Evolutionary conservation across 345 rosid species (phyloP).

Genomic region (Citrus medica): DNA sequence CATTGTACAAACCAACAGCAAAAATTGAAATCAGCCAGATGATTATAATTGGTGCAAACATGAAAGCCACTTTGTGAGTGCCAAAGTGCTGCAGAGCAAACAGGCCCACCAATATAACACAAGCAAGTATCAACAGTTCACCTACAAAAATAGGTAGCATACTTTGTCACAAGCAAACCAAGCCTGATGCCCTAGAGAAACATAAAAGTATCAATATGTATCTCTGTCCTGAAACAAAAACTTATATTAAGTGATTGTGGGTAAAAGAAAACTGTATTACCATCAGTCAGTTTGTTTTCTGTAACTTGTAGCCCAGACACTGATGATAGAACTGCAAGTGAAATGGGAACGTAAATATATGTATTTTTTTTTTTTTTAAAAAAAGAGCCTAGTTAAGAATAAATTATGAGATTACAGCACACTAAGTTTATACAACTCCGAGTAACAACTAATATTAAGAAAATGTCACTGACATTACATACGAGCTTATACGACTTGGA

Average conservation of each 20-base stretch:
- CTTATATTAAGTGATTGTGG: not conserved
- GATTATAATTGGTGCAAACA: conserved; percentile 86
- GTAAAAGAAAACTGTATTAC: conserved; percentile 33
- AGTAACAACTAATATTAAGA: not conserved
- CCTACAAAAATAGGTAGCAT: conserved; percentile 37
- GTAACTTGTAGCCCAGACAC: conserved; percentile 71
- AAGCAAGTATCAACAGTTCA: conserved; percentile 60
- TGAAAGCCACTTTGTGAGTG: conserved; percentile 80
- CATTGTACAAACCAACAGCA: conserved; percentile 71
- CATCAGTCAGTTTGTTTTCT: conserved; percentile 43
- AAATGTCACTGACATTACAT: not conserved
- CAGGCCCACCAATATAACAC: conserved; percentile 84
- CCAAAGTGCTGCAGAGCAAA: conserved; percentile 96
- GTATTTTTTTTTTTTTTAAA: no score
- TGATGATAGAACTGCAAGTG: conserved; percentile 75
- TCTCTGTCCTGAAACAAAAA: not conserved
- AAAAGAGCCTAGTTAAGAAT: not conserved
- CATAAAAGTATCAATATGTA: not conserved
- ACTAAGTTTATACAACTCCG: not conserved
- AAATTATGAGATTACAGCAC: not conserved
- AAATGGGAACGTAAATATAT: conserved; percentile 9
- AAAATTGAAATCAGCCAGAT: conserved; percentile 79
- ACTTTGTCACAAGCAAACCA: conserved; percentile 12
- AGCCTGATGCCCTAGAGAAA: not conserved
- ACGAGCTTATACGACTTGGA: not conserved